phyloP scores from a whole-genome alignment of 768 basidiomycete genomes.

The Harrya chromipes region DNA sequence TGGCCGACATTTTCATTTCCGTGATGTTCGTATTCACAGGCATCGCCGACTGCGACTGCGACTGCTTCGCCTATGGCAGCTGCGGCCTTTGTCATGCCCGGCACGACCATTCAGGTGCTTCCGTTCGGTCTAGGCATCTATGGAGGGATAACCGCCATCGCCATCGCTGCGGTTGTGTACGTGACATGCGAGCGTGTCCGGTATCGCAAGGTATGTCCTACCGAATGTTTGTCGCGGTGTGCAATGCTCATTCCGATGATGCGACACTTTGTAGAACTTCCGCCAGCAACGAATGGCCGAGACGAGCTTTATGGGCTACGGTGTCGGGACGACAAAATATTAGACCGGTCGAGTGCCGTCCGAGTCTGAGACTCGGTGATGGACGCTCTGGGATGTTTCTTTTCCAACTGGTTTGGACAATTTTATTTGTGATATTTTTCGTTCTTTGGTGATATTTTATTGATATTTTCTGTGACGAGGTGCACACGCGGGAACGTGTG shows the following conservation, averaged over 20 bases:
- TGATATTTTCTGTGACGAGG: neutral
- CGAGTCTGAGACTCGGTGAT: neutral
- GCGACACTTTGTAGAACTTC: conserved; percentile 55
- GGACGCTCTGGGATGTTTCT: neutral
- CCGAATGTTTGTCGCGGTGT: neutral
- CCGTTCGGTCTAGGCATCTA: conserved; percentile 84
- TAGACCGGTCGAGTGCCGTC: conserved; percentile 10
- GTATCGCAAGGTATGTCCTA: conserved; percentile 69
- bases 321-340: conserved; percentile 38
- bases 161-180: conserved; percentile 74
- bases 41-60: conserved; percentile 19
- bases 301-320: conserved; percentile 57
- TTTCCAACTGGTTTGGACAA: neutral
- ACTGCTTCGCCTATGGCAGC: conserved; percentile 26
- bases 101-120: conserved; percentile 68
- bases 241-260: conserved; percentile 1
- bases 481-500: too few species aligned
- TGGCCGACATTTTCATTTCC: conserved; percentile 16
- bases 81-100: conserved; percentile 60
- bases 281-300: conserved; percentile 72
- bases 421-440: conserved; percentile 1
- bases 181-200: conserved; percentile 87
- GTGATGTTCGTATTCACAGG: conserved; percentile 10
- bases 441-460: conserved; percentile 4
- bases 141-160: conserved; percentile 82